Percentiles rank a stretch among this genome's conserved stretches.
Evolutionary conservation across 2,329 filamentous ascomycete genomes (phyloP).

Genomic region (Hymenoscyphus infarciens): DNA sequence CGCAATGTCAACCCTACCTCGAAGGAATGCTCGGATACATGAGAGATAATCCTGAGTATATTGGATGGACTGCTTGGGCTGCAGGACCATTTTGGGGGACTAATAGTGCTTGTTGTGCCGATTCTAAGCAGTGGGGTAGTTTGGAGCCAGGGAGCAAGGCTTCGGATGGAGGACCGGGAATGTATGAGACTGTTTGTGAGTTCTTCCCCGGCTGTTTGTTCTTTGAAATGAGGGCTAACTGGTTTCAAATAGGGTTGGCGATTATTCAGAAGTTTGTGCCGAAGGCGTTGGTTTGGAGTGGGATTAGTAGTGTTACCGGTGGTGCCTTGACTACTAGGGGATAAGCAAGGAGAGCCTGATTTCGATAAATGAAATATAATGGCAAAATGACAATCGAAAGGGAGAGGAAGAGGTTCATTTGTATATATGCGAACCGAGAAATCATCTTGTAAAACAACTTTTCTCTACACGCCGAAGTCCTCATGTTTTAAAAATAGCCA

Average conservation of each 20-base stretch:
- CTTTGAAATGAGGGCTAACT: neutral
- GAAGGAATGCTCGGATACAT: conserved; percentile 45
- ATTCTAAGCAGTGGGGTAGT: conserved; percentile 41
- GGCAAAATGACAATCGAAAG: neutral
- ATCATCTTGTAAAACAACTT: no score
- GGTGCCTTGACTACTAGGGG: conserved; percentile 18
- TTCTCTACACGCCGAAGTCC: no score
- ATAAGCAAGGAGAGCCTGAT: neutral
- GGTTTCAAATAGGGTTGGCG: conserved; percentile 16
- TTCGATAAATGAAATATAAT: neutral
- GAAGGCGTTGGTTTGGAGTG: conserved; percentile 38
- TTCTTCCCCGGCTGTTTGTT: neutral
- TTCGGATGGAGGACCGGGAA: conserved; percentile 40
- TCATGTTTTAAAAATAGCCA: no score
- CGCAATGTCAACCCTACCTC: conserved; percentile 41
- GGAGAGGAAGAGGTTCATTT: no score
- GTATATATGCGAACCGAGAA: no score
- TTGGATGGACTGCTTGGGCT: conserved; percentile 51
- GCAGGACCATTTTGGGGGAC: conserved; percentile 48
- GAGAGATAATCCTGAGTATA: conserved; percentile 44
- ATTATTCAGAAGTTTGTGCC: conserved; percentile 44
- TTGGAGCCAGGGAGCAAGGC: conserved; percentile 46
- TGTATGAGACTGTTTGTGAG: conserved; percentile 46
- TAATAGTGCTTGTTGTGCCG: conserved; percentile 41
- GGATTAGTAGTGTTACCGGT: conserved; percentile 29